Evolutionary conservation across 306 rosid genomes (phyloP).

Genomic region (Chamaecrista fasciculata): DNA sequence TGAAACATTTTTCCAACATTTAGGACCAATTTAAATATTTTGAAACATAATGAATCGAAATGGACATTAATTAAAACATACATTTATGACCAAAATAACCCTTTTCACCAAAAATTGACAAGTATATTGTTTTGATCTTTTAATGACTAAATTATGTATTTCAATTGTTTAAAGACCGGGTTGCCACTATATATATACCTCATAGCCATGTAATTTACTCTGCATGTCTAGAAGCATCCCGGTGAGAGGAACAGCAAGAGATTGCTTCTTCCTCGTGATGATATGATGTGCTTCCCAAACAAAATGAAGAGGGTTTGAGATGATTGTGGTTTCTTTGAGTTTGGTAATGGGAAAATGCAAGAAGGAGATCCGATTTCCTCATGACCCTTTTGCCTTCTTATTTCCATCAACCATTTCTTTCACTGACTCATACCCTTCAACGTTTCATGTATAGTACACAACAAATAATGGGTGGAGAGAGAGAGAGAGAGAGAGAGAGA

Average conservation of each 20-base stretch:
- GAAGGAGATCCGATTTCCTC: conserved; percentile 57
- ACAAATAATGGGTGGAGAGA: too few species aligned
- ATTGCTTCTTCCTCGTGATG: conserved; percentile 51
- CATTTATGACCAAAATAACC: too few species aligned
- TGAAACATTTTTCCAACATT: too few species aligned
- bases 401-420: conserved; percentile 48
- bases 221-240: conserved; percentile 40
- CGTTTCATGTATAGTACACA: too few species aligned
- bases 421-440: conserved; percentile 45
- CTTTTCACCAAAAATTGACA: too few species aligned
- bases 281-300: conserved; percentile 39
- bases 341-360: conserved; percentile 54
- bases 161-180: too few species aligned
- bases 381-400: conserved; percentile 39
- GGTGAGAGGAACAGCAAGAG: conserved; percentile 37
- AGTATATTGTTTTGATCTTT: too few species aligned
- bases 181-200: conserved; percentile 41
- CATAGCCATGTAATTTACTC: conserved; percentile 46
- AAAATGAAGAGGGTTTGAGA: conserved; percentile 45
- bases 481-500: too few species aligned
- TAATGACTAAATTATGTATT: too few species aligned
- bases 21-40: too few species aligned
- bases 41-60: too few species aligned
- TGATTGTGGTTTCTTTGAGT: conserved; percentile 14
- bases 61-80: too few species aligned